Evolutionary conservation across 129 eudicot species (phyloP).

Genomic region (Chrysanthemum lavandulifolium): DNA sequence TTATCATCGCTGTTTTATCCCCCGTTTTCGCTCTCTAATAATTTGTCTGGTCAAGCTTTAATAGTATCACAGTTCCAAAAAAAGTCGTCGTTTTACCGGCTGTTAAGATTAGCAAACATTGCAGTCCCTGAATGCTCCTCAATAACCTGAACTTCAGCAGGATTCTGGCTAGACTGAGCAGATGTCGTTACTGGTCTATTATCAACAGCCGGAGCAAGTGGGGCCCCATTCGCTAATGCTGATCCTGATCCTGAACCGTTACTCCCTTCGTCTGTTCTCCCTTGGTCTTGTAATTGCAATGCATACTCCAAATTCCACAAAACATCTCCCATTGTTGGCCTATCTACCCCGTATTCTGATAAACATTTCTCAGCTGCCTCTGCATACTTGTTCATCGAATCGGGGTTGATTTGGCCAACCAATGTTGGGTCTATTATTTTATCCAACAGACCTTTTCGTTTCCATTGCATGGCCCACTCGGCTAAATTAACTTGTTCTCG

Average conservation of each 20-base stretch:
- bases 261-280: constrained; percentile 52
- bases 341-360: constrained; percentile 81
- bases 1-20: neutral
- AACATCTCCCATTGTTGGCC: constrained; percentile 97
- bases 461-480: constrained; percentile 95
- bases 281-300: constrained; percentile 79
- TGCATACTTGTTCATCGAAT: constrained; percentile 73
- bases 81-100: constrained; percentile 31
- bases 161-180: constrained; percentile 34
- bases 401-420: constrained; percentile 56
- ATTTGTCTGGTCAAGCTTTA: too few species aligned
- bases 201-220: constrained; percentile 29
- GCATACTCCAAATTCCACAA: constrained; percentile 93
- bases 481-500: constrained; percentile 97
- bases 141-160: constrained; percentile 46
- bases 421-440: constrained; percentile 70
- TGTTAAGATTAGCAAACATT: constrained; percentile 55
- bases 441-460: constrained; percentile 69
- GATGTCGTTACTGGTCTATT: constrained; percentile 29
- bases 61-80: too few species aligned
- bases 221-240: constrained; percentile 31
- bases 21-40: too few species aligned
- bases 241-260: constrained; percentile 23
- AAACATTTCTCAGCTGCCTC: constrained; percentile 92
- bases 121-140: constrained; percentile 72